Base-by-base conservation (phyloP, 169 alveolate genomes). In the Theileria parva region DNA sequence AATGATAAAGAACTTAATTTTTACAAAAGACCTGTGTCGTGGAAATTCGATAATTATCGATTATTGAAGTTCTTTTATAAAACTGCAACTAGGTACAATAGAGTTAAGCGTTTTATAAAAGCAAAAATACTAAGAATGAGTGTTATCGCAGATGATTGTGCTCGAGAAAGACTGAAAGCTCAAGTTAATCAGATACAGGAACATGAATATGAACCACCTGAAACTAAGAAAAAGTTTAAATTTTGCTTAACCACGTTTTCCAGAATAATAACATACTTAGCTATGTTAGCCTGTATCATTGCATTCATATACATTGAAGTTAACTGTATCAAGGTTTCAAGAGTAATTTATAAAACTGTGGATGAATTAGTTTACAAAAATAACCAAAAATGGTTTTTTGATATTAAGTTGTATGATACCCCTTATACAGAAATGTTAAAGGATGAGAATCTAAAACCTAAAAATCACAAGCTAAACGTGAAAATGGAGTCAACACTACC, bases 21-120 rank as follows among this genome's bases (percentile, higher is more conserved):
- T 44, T 67, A 71, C 0, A 21, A 44, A 51, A 32, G 34, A 59
- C 55, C 70, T 6, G 68, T 50, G 5, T 65, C 57, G 5, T 65
- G 63, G 27, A 78, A 70, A 9, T 80, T 44, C 27, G 88, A 80
- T 73, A 32, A 50, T 21, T 63, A 55, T 9, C 53, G 88, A 21
- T 48, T 66, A 17, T 23, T 68, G 28, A 0, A 39, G 5, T 19
- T 64, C 3, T 61, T 59, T 17, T 9, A 28, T 3, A 50, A 57
- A 13, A 23, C 66, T 8, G 30, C 66, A 68, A 44, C 25, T 17
- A 15, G 25, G 71, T 63, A 27, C n/a, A 63, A 30, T 23, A 63
- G 11, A 63, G 11, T 63, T 13, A 63, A 63, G 19, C 8, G 23
- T 1, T 63, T 63, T 21, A 23, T 63, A 15, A 21, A 21, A 25